A percentile compares a stretch with the other conserved stretches of the same genome.
phyloP scores from a whole-genome alignment of 2,329 filamentous ascomycete species.

The Trichophyton schoenleinii region DNA sequence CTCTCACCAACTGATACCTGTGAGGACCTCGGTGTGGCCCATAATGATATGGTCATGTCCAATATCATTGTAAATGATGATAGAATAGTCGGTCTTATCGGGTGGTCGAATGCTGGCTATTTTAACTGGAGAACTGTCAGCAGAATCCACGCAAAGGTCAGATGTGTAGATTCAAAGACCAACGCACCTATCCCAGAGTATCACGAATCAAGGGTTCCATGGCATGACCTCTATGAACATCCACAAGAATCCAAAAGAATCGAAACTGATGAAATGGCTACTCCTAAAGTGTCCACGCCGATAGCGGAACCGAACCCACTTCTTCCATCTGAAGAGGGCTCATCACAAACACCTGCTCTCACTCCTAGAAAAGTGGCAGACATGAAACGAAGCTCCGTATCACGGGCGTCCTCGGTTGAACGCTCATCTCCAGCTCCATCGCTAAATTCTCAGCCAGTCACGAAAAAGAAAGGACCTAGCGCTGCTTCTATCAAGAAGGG shows the following conservation, averaged over 20 bases:
- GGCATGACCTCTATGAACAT: slow-evolving; percentile 28
- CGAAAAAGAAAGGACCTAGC: slow-evolving; percentile 9
- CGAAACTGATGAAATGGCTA: not conserved
- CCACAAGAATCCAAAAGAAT: not conserved
- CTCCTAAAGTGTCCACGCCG: not conserved
- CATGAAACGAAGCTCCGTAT: slow-evolving; percentile 27
- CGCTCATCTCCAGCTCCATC: slow-evolving; percentile 25
- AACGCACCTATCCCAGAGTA: slow-evolving; percentile 8
- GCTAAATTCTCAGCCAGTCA: slow-evolving; percentile 21
- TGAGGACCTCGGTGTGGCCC: slow-evolving; percentile 22
- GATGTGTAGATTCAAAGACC: slow-evolving; percentile 14
- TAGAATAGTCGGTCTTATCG: slow-evolving; percentile 27
- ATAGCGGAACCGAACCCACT: not conserved
- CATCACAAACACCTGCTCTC: slow-evolving; percentile 10
- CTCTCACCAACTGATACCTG: slow-evolving; percentile 17
- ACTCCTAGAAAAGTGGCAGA: slow-evolving; percentile 30
- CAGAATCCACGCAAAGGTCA: slow-evolving; percentile 23
- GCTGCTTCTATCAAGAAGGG: slow-evolving; percentile 19
- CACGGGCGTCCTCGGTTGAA: slow-evolving; percentile 29
- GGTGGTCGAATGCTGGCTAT: slow-evolving; percentile 30
- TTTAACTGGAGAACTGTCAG: slow-evolving; percentile 26
- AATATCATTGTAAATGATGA: slow-evolving; percentile 29
- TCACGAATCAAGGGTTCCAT: slow-evolving; percentile 16
- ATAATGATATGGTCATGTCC: slow-evolving; percentile 27
- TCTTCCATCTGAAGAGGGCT: not conserved